phyloP scores from a whole-genome alignment of 2,329 filamentous ascomycete species.

The Elsinoe australis region DNA sequence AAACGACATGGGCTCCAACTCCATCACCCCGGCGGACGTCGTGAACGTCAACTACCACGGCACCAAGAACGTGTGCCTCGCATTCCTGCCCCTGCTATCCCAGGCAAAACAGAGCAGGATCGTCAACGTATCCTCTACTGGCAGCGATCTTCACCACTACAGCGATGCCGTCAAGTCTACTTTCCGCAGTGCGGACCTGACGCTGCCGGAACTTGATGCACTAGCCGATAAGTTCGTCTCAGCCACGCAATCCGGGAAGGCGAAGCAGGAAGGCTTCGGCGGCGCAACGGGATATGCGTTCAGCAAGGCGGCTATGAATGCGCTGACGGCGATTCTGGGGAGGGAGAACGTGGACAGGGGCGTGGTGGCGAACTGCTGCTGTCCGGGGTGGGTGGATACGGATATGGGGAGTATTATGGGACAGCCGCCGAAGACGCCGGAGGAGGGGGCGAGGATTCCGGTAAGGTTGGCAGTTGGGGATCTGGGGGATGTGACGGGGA shows the following conservation, averaged over 20 bases:
- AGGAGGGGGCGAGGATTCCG: constrained; percentile 32
- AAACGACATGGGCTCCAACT: constrained; percentile 31
- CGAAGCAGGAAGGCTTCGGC: constrained; percentile 26
- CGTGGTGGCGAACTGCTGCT: constrained; percentile 32
- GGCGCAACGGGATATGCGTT: constrained; percentile 29
- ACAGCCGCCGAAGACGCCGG: constrained; percentile 30
- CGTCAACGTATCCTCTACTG: constrained; percentile 32
- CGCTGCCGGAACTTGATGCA: constrained; percentile 25
- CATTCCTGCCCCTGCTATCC: constrained; percentile 30
- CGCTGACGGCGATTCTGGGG: constrained; percentile 29
- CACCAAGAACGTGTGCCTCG: constrained; percentile 31
- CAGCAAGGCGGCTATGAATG: constrained; percentile 32
- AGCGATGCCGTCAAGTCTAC: constrained; percentile 23
- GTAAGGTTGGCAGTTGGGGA: constrained; percentile 32
- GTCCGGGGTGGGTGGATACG: constrained; percentile 34
- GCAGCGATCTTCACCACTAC: constrained; percentile 29
- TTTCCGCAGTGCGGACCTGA: constrained; percentile 23
- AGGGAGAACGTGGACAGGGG: constrained; percentile 23
- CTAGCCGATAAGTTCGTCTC: constrained; percentile 28
- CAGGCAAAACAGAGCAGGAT: constrained; percentile 29
- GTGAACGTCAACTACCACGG: constrained; percentile 32
- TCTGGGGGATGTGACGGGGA: constrained; percentile 29
- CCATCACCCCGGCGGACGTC: constrained; percentile 25
- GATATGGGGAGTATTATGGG: constrained; percentile 32
- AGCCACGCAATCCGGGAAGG: constrained; percentile 22